Evolutionary conservation across 352 stramenopile genomes (phyloP), one percentile per base, ranked within the genome.

Genomic region (Stephanocyclus meneghinianus): DNA sequence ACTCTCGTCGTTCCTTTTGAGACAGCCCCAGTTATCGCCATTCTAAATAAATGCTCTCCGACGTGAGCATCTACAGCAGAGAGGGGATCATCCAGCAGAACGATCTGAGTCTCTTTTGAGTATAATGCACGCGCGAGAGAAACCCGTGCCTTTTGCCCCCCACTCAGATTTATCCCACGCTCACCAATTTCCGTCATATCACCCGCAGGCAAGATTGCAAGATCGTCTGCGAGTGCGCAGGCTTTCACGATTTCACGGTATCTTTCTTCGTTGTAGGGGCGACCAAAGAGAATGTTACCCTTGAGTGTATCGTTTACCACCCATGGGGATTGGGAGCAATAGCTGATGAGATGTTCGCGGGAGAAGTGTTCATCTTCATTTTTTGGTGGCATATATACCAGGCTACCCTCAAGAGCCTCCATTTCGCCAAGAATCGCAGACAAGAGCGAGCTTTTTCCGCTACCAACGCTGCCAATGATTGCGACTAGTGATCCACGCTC

Each of bases 1-100:
- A 95, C 72, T 42, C 87, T 68, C 16, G 89, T 92, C 11, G 74
- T 85, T 26, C 80, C 82, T 2, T 66, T 81, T 13, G 59, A 76
- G 2, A 92, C 65, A 13, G 79, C 29, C 51, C 78, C 85, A 10
- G 69, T 92, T 75, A 99, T 97, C 60, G 95, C 97, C 40, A 98
- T 65, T 7, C 85, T 83, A 73, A 99, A 98, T 26, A 99, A 95
- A 65, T 97, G 94, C 71, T 95, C 92, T 2, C 94, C 96, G 0
- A 99, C 96, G 74, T 98, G 95, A 32, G 94, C 95, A 89, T 99
- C 96, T 0, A 99, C 95, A 1, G 96, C 97, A 13, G 93, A 97
- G 11, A 99, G 82, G 21, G 97, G 95, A 80, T 98, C 96, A 75
- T 99, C 96, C 50, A 99, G 74, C 5, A 99, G 70, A 6, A 92